Conservation (phyloP, 179 eudicot genomes). For the Beta macrorhiza region DNA sequence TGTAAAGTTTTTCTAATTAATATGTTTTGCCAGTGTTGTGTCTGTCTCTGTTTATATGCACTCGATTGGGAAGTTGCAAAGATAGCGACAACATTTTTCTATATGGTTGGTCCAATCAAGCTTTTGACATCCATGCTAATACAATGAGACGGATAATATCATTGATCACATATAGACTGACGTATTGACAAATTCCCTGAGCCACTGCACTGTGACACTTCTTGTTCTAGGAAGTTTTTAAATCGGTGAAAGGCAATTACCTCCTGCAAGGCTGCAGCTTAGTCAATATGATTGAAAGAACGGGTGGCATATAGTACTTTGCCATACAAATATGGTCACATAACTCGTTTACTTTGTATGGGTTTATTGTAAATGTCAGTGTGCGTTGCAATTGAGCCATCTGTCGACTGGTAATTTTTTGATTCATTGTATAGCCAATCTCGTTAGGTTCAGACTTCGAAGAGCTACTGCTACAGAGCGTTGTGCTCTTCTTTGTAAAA, state of each 20-base stretch:
- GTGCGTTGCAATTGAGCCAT: background rate
- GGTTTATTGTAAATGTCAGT: background rate
- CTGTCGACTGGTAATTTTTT: background rate
- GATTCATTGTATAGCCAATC: background rate
- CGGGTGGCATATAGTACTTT: background rate
- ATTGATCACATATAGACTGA: background rate
- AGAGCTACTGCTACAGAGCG: background rate
- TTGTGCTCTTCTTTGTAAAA: conserved; percentile 3
- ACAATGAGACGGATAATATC: background rate
- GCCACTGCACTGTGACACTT: background rate
- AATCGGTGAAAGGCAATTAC: background rate
- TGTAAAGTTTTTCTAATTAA: background rate
- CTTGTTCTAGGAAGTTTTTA: background rate
- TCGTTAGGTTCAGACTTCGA: background rate
- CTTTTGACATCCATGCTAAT: background rate
- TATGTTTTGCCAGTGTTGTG: conserved; percentile 61
- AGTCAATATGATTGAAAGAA: background rate
- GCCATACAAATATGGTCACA: background rate
- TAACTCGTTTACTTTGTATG: background rate
- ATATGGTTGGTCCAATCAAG: background rate
- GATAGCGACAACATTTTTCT: conserved; percentile 27
- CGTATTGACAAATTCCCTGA: background rate
- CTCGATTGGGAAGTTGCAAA: conserved; percentile 59
- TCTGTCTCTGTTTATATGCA: conserved; percentile 88
- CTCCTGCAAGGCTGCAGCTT: no score